Evolutionary conservation across 1,284 basidiomycete species (phyloP).

Genomic region (Sanghuangporus sanghuang): DNA sequence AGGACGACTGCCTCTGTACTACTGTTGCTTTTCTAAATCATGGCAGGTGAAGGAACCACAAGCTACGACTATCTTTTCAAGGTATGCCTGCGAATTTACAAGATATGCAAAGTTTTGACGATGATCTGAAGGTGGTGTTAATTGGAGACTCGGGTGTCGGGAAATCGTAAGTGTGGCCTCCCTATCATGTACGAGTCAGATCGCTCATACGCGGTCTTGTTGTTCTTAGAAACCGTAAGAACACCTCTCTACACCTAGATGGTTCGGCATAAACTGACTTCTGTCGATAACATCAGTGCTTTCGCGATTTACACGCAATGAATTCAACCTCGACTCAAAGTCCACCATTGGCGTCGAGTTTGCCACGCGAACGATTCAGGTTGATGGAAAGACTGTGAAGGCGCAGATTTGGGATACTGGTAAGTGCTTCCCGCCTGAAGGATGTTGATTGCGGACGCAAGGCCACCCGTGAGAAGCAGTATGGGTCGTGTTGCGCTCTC

Average conservation of each 20-base stretch:
- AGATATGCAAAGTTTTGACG: neutral
- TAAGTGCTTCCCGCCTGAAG: constrained; percentile 32
- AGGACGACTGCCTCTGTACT: neutral
- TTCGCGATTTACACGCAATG: constrained; percentile 97
- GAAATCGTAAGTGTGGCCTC: constrained; percentile 73
- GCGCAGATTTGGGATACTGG: constrained; percentile 99
- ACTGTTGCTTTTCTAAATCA: neutral
- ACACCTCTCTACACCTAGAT: neutral
- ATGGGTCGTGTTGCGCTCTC: neutral
- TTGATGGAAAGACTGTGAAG: constrained; percentile 97
- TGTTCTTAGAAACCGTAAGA: neutral
- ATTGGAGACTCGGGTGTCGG: constrained; percentile 99
- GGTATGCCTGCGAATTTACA: neutral
- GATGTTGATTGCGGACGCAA: neutral
- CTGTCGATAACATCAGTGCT: constrained; percentile 47
- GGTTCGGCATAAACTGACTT: neutral
- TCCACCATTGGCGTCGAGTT: constrained; percentile 99
- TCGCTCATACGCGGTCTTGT: neutral
- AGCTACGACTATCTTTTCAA: constrained; percentile 18
- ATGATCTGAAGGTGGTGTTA: constrained; percentile 72
- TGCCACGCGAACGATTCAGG: constrained; percentile 91
- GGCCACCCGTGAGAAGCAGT: neutral
- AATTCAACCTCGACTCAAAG: constrained; percentile 99
- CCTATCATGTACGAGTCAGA: constrained; percentile 19
- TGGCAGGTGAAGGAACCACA: constrained; percentile 14